Evolutionary conservation across 768 basidiomycete genomes (phyloP).

Genomic region (Amanita polypyramis): DNA sequence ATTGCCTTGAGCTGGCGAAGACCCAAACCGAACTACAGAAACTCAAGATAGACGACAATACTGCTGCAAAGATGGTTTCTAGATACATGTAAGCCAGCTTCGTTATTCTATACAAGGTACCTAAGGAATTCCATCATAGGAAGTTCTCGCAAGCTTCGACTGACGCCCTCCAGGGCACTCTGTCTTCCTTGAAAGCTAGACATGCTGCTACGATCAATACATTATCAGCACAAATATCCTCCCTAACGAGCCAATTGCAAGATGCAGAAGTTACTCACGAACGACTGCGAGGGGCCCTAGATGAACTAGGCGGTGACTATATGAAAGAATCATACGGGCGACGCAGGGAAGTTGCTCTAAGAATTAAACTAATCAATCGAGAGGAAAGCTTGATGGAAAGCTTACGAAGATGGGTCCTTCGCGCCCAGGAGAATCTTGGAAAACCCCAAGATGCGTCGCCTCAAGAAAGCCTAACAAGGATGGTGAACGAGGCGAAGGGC

Average conservation of each 20-base stretch:
- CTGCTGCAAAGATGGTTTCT: constrained; percentile 75
- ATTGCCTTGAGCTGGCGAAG: constrained; percentile 34
- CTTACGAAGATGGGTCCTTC: constrained; percentile 45
- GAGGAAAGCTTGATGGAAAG: constrained; percentile 52
- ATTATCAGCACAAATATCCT: constrained; percentile 37
- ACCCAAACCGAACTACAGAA: constrained; percentile 42
- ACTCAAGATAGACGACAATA: constrained; percentile 53
- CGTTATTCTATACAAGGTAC: not conserved
- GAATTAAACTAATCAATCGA: constrained; percentile 51
- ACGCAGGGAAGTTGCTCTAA: constrained; percentile 55
- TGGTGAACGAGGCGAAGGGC: constrained; percentile 16
- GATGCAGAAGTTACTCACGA: constrained; percentile 32
- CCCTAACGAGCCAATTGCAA: constrained; percentile 31
- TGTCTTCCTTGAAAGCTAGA: constrained; percentile 47
- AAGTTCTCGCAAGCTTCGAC: constrained; percentile 75
- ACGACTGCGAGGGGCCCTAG: constrained; percentile 48
- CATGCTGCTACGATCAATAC: constrained; percentile 54
- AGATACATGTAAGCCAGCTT: constrained; percentile 60
- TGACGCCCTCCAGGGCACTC: constrained; percentile 49
- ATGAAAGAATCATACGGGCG: constrained; percentile 65
- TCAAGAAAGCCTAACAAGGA: constrained; percentile 25
- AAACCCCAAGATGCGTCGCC: constrained; percentile 8
- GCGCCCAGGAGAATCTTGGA: constrained; percentile 31
- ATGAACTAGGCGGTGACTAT: constrained; percentile 62
- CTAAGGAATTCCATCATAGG: constrained; percentile 28